Percentiles rank a stretch among this genome's conserved stretches.
Conservation (phyloP, 2,329 filamentous ascomycete genomes). For the Diaporthe ampelina region DNA sequence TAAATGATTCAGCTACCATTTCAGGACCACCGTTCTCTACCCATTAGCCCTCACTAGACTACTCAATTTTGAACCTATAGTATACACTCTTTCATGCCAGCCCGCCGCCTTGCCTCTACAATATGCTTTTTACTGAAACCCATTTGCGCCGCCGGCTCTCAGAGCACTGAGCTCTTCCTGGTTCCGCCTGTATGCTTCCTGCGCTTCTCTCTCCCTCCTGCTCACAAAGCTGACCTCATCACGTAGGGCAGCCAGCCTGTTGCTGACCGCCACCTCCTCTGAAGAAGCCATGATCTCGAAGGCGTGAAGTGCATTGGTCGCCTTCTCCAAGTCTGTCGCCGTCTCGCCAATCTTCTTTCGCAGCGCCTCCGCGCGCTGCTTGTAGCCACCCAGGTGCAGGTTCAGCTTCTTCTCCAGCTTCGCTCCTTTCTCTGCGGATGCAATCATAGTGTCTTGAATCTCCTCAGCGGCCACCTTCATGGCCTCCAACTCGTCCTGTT, state of each 20-base stretch:
- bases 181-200: slow-evolving; percentile 83
- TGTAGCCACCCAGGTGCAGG: slow-evolving; percentile 90
- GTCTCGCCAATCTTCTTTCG: slow-evolving; percentile 84
- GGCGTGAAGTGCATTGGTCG: slow-evolving; percentile 77
- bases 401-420: slow-evolving; percentile 95
- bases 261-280: slow-evolving; percentile 82
- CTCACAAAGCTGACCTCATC: slow-evolving; percentile 88
- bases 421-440: slow-evolving; percentile 82
- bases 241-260: slow-evolving; percentile 80
- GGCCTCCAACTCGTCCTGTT: slow-evolving; percentile 75
- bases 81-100: not conserved
- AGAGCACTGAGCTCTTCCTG: slow-evolving; percentile 83
- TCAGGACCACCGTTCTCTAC: not conserved
- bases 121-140: slow-evolving; percentile 53
- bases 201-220: slow-evolving; percentile 87
- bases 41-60: not conserved
- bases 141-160: slow-evolving; percentile 52
- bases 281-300: slow-evolving; percentile 83
- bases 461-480: slow-evolving; percentile 81
- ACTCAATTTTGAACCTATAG: slow-evolving; percentile 2
- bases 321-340: slow-evolving; percentile 80
- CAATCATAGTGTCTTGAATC: slow-evolving; percentile 80
- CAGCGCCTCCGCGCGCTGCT: slow-evolving; percentile 85
- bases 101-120: not conserved
- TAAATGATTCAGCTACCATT: not conserved